Base-by-base conservation (phyloP, 2,329 filamentous ascomycete species). In the Immersiporthe knoxdaviesiana region DNA sequence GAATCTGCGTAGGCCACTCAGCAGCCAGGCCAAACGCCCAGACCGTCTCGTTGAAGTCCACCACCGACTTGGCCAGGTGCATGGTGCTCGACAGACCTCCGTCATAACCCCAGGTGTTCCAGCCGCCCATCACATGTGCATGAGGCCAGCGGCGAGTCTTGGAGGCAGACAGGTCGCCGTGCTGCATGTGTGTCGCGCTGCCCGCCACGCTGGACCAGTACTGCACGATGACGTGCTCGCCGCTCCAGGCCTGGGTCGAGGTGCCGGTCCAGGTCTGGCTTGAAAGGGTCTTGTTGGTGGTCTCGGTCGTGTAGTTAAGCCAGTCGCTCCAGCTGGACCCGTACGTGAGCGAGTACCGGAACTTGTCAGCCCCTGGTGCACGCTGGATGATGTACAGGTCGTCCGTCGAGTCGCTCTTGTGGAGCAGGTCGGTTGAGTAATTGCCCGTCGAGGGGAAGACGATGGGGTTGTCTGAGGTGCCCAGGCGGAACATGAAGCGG, bases 81-180 rank as follows among this genome's bases (percentile, higher is more conserved):
- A 90, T 84, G 7, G 78, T 72, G 67, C 88, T 88, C 2, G 80
- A 75, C 27, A 90, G 74, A 2, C 89, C 89, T 32, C 83, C 81
- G 74, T 91, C 89, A 74, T 85, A 91, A 18, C 89, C 88, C 74
- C 86, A 91, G 70, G 87, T 81, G 74, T 91, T 91, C 77, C 85
- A 90, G 0, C 83, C 81, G 1, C 89, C 89, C 63, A 90, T 87
- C 62, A 87, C 83, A 74, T 87, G 89, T 14, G 91, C 77, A 75
- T 91, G 88, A 6, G 89, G 89, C 74, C 87, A 89, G 39, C 86
- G 82, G 64, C 88, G 81, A 1, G 24, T 6, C 21, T 44, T 35
- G 7, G 52, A 16, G 14, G 44, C 24, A 4, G 60, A 39, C 54
- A 84, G 74, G 76, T 91, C 88, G 50, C 84, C 85, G 73, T 91